Evolutionary conservation across 2,329 filamentous ascomycete genomes (phyloP).

Genomic region (Tolypocladium cylindrosporum): DNA sequence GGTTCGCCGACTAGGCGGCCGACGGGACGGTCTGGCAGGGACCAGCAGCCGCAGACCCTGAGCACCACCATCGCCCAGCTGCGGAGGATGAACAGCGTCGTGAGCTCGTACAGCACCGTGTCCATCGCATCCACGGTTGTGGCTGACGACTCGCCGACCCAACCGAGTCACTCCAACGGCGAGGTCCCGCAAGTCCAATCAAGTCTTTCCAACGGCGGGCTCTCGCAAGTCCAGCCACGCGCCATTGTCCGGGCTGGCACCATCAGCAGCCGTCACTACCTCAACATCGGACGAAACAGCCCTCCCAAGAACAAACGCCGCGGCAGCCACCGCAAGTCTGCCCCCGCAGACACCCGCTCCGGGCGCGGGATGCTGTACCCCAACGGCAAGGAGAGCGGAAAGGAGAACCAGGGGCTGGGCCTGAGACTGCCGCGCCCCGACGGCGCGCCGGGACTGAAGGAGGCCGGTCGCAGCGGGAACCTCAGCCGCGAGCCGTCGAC

Average conservation of each 20-base stretch:
- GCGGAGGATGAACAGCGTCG: constrained; percentile 46
- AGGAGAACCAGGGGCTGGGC: constrained; percentile 17
- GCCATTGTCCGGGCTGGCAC: constrained; percentile 17
- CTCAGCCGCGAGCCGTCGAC: constrained; percentile 7
- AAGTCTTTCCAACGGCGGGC: constrained; percentile 18
- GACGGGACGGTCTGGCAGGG: constrained; percentile 5
- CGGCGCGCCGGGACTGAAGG: constrained; percentile 5
- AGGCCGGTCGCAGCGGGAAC: constrained; percentile 10
- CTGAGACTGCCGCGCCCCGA: constrained; percentile 9
- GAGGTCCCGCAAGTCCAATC: constrained; percentile 12
- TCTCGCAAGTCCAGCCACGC: constrained; percentile 6
- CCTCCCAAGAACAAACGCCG: constrained; percentile 9
- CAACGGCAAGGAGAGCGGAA: constrained; percentile 11
- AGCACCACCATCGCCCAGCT: constrained; percentile 40
- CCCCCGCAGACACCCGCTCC: constrained; percentile 1
- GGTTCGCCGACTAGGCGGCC: constrained; percentile 13
- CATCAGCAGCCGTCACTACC: constrained; percentile 35
- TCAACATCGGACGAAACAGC: constrained; percentile 26
- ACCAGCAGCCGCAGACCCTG: constrained; percentile 13
- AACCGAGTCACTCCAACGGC: constrained; percentile 20
- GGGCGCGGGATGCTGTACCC: background rate
- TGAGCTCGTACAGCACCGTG: constrained; percentile 33
- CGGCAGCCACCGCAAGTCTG: constrained; percentile 6
- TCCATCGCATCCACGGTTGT: constrained; percentile 21
- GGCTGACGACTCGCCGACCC: constrained; percentile 23